A percentile compares a stretch with the other conserved stretches of the same genome.
Conservation (phyloP, 352 stramenopile species). For the Phytophthora uliginosa region DNA sequence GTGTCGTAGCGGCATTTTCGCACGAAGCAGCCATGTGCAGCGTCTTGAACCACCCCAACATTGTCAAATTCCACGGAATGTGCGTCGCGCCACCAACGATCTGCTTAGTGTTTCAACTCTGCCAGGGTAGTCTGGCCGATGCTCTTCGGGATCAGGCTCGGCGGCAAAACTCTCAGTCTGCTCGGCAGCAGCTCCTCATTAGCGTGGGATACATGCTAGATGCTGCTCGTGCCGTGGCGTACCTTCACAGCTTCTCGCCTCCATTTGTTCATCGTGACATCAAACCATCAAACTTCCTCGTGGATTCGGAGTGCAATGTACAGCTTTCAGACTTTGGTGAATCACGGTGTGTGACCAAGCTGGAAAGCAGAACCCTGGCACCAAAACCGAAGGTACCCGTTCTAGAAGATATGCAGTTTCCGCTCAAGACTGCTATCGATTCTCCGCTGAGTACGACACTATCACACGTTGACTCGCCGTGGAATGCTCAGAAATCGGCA, state of each 20-base stretch:
- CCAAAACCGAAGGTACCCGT: constrained; percentile 17
- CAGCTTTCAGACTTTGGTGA: constrained; percentile 55
- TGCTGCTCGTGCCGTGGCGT: constrained; percentile 54
- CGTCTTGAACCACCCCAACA: constrained; percentile 50
- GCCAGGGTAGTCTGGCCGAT: constrained; percentile 40
- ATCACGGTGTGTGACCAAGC: constrained; percentile 33
- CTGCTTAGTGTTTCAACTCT: constrained; percentile 56
- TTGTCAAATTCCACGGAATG: constrained; percentile 52
- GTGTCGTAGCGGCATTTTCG: constrained; percentile 49
- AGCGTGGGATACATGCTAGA: constrained; percentile 57
- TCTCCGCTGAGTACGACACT: constrained; percentile 21
- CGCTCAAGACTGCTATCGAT: neutral
- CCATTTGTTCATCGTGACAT: constrained; percentile 60
- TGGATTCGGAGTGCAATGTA: constrained; percentile 46
- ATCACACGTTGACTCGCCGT: constrained; percentile 18
- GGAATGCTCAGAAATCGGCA: constrained; percentile 31
- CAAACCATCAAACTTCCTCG: constrained; percentile 53
- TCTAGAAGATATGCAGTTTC: constrained; percentile 16
- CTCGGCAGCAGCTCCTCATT: constrained; percentile 46
- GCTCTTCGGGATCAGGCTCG: constrained; percentile 28
- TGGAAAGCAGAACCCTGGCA: constrained; percentile 1
- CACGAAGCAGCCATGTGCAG: constrained; percentile 51
- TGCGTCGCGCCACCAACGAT: constrained; percentile 55
- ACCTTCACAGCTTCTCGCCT: constrained; percentile 60
- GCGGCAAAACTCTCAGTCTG: constrained; percentile 14